Conservation (phyloP, 495 filamentous ascomycete genomes). For the Tirmania nivea region DNA sequence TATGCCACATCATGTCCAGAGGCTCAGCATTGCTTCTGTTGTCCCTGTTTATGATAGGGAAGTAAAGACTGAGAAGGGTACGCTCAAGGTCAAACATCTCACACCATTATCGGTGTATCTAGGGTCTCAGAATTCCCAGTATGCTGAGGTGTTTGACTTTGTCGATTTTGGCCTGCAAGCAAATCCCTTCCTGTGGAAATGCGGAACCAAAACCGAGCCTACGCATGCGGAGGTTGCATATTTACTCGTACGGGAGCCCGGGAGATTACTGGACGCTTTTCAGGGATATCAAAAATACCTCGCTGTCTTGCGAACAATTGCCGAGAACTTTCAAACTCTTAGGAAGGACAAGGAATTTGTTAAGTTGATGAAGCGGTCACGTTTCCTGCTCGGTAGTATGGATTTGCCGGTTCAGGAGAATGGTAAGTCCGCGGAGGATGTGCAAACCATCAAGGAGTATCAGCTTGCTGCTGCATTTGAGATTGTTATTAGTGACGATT, state of each 20-base stretch:
- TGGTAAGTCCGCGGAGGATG: conserved; percentile 33
- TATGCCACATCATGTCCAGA: conserved; percentile 32
- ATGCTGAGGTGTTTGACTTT: conserved; percentile 84
- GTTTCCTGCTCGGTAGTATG: conserved; percentile 58
- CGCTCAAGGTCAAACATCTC: conserved; percentile 25
- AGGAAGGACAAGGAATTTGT: conserved; percentile 60
- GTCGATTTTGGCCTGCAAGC: conserved; percentile 77
- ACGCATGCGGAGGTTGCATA: conserved; percentile 63
- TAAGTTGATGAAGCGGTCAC: conserved; percentile 48
- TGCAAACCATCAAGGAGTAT: conserved; percentile 54
- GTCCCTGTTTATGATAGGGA: conserved; percentile 35
- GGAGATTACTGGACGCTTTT: conserved; percentile 51
- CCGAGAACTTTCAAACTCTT: conserved; percentile 41
- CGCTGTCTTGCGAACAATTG: conserved; percentile 52
- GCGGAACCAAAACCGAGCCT: conserved; percentile 77
- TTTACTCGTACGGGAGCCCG: conserved; percentile 57
- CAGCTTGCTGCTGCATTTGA: conserved; percentile 44
- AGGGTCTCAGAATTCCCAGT: conserved; percentile 46
- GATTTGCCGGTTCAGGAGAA: conserved; percentile 35
- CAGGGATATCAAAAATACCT: conserved; percentile 68
- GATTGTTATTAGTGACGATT: conserved; percentile 70
- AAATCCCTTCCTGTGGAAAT: conserved; percentile 66
- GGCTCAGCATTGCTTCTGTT: conserved; percentile 39
- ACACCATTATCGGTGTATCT: conserved; percentile 56
- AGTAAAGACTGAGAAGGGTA: conserved; percentile 15